Evolutionary conservation across 2,329 filamentous ascomycete species (phyloP), one percentile per base, ranked within the genome.

Genomic region (Trichoderma harzianum): DNA sequence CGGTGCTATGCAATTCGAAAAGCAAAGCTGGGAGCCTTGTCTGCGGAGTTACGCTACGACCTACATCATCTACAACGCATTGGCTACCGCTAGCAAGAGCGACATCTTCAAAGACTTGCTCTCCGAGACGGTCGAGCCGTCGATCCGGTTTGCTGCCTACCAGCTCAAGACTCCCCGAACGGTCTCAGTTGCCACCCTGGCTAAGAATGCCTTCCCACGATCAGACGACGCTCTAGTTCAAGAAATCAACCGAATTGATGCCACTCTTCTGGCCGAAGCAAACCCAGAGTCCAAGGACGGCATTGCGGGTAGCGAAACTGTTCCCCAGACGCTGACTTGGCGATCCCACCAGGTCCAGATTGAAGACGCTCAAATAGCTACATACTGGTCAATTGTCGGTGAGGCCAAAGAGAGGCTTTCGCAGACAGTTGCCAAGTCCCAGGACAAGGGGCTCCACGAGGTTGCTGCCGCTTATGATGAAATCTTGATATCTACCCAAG

Each of bases 81-180:
- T 99, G 57, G 86, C 90, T 21, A 86, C 87, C 32, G 73, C 89
- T 83, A 74, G 80, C 39, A 81, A 84, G 21, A 91, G 90, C 73
- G 95, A 97, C 72, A 85, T 92, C 43, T 96, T 93, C 85, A 94
- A 93, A 79, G 95, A 98, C 73, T 86, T 98, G 28, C 84, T 99
- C 71, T 90, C 92, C 62, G 91, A 93, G 77, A 97, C 93, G 5
- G 91, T 97, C 73, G 96, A 99, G 79, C 95, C 95, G 2, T 97
- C 94, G 74, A 93, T 99, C 77, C 91, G 95, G 74, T 98, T 97
- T 80, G 95, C 95, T 43, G 94, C 96, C 21, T 98, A 98, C 80
- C 94, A 97, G 81, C 87, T 94, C 79, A 92, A 95, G 79, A 89
- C 97, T 36, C 93, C 95, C 0, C 90, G 96, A 57, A 97, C 94